Conservation (phyloP, 441 rosid species). For the Brassica balearica region DNA sequence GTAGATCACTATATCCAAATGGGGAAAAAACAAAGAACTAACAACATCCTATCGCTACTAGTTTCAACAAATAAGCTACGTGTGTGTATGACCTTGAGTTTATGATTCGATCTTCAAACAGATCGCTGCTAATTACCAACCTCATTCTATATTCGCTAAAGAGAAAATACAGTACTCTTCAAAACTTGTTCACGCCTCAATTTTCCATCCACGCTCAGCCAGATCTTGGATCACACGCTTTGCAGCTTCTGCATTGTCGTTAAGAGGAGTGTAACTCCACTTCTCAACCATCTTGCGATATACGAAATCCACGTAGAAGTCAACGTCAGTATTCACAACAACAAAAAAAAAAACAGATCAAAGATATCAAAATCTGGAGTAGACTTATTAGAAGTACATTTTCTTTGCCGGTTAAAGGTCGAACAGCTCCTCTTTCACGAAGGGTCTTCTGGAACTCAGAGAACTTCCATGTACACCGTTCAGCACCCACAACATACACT, state of each 20-base stretch:
- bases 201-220: slow-evolving; percentile 64
- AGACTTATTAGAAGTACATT: slow-evolving; percentile 50
- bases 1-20: too few relatives aligned
- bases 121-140: too few relatives aligned
- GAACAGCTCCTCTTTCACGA: slow-evolving; percentile 57
- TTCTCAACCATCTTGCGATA: slow-evolving; percentile 54
- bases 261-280: slow-evolving; percentile 69
- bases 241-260: slow-evolving; percentile 66
- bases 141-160: background rate
- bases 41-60: background rate
- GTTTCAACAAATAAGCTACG: background rate
- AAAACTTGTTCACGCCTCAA: slow-evolving; percentile 41
- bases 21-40: background rate
- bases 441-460: slow-evolving; percentile 63
- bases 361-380: background rate
- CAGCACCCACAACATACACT: slow-evolving; percentile 69
- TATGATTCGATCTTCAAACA: too few relatives aligned
- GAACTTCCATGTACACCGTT: slow-evolving; percentile 69
- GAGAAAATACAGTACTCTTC: slow-evolving; percentile 21
- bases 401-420: slow-evolving; percentile 64
- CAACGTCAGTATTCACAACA: background rate
- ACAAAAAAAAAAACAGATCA: background rate
- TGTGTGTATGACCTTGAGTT: too few relatives aligned
- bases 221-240: slow-evolving; percentile 57
- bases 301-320: background rate